phyloP scores from a whole-genome alignment of 768 basidiomycete genomes.

The Suillus bovinus region DNA sequence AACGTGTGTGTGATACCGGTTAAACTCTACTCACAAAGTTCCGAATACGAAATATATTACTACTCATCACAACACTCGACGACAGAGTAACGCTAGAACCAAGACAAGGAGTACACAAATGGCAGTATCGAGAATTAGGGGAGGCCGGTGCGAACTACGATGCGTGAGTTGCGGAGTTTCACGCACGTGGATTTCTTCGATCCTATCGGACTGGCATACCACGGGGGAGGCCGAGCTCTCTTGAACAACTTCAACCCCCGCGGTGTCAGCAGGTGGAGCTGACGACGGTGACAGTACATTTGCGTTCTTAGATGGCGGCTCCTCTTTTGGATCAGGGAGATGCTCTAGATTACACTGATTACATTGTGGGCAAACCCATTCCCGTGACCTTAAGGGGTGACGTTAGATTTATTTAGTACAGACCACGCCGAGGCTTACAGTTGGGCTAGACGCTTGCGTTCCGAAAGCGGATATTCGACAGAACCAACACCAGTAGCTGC shows the following conservation, averaged over 20 bases:
- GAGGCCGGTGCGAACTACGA: slow-evolving; percentile 41
- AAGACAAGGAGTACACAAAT: slow-evolving; percentile 74
- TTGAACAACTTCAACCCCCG: slow-evolving; percentile 20
- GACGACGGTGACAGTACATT: slow-evolving; percentile 3
- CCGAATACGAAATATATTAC: neutral
- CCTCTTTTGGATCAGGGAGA: slow-evolving; percentile 62
- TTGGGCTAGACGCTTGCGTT: slow-evolving; percentile 76
- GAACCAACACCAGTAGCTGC: slow-evolving; percentile 87
- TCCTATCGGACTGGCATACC: slow-evolving; percentile 13
- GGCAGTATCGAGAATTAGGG: slow-evolving; percentile 68
- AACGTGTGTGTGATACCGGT: no score
- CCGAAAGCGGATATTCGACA: slow-evolving; percentile 71
- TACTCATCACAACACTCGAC: slow-evolving; percentile 46
- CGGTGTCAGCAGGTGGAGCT: slow-evolving; percentile 17
- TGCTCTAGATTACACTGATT: slow-evolving; percentile 63
- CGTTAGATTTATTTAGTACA: slow-evolving; percentile 10
- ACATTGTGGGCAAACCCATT: slow-evolving; percentile 80
- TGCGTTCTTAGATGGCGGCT: slow-evolving; percentile 16
- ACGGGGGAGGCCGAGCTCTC: slow-evolving; percentile 13
- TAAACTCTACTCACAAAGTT: neutral
- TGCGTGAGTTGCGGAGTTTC: slow-evolving; percentile 18
- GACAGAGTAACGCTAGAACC: slow-evolving; percentile 65
- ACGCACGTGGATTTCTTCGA: slow-evolving; percentile 18
- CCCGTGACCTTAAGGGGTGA: slow-evolving; percentile 59
- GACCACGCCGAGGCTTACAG: slow-evolving; percentile 50